A percentile compares a stretch with the other conserved stretches of the same genome.
phyloP scores from a whole-genome alignment of 2,329 filamentous ascomycete genomes.

The Sphaerulina musiva region DNA sequence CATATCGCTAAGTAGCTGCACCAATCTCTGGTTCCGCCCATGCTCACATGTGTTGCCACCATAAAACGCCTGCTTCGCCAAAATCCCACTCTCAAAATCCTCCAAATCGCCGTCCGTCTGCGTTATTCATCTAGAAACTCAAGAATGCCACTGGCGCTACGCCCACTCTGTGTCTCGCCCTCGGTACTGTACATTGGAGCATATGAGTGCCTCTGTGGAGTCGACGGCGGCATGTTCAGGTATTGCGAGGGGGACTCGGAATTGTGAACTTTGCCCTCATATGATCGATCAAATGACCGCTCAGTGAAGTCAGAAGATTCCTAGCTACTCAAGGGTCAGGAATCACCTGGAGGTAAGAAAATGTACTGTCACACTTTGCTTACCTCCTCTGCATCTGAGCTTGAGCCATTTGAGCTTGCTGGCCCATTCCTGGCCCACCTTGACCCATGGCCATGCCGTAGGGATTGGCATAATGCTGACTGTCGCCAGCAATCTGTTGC shows the following conservation, averaged over 20 bases:
- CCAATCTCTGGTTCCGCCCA: neutral
- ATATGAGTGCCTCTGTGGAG: neutral
- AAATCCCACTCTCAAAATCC: neutral
- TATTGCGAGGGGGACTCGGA: constrained; percentile 13
- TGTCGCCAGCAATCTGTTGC: constrained; percentile 45
- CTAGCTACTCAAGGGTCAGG: constrained; percentile 16
- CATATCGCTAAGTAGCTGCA: no score
- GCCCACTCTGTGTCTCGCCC: neutral
- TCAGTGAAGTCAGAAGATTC: constrained; percentile 8
- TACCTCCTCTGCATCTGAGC: constrained; percentile 34
- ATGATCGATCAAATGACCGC: constrained; percentile 4
- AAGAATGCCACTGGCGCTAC: neutral
- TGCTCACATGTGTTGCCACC: constrained; percentile 1
- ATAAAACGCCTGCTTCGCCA: constrained; percentile 6
- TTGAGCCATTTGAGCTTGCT: constrained; percentile 29
- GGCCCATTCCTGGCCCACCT: constrained; percentile 29
- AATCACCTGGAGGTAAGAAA: constrained; percentile 8
- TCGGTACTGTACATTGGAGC: neutral
- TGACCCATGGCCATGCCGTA: constrained; percentile 43
- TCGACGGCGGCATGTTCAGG: constrained; percentile 11
- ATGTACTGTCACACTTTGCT: constrained; percentile 12
- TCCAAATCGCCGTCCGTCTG: neutral
- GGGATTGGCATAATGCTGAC: constrained; percentile 40
- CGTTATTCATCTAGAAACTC: constrained; percentile 1
- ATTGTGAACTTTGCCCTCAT: constrained; percentile 5